These are phyloP conservation scores for Talaromyces sp. DNA, from an alignment of 2,329 filamentous ascomycete species.

Conservation along the genomic window DNA sequence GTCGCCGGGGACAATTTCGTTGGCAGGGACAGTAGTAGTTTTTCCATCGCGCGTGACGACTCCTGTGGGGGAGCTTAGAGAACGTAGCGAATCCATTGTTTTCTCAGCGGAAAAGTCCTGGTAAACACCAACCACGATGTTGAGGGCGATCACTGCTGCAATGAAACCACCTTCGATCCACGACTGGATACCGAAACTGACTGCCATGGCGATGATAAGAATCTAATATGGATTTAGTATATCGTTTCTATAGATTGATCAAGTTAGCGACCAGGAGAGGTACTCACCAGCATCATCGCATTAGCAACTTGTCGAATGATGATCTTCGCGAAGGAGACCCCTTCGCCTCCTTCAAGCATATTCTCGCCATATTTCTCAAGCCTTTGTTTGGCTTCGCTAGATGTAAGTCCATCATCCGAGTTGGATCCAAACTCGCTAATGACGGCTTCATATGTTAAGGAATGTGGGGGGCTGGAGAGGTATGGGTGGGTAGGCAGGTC, in stretches of 20 bases:
- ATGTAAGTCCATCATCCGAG: slow-evolving; percentile 60
- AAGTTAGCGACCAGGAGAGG: background rate
- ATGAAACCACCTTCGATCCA: slow-evolving; percentile 65
- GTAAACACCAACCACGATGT: slow-evolving; percentile 62
- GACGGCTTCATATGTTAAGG: slow-evolving; percentile 57
- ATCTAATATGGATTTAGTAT: slow-evolving; percentile 52
- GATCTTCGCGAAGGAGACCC: slow-evolving; percentile 71
- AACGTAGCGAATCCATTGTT: slow-evolving; percentile 62
- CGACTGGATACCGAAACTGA: slow-evolving; percentile 59
- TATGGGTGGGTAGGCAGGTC: slow-evolving; percentile 33
- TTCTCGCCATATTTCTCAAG: slow-evolving; percentile 63
- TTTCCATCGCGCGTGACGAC: slow-evolving; percentile 62
- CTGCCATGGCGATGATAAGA: slow-evolving; percentile 74
- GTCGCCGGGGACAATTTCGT: slow-evolving; percentile 66
- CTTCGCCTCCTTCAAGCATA: slow-evolving; percentile 65
- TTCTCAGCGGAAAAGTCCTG: slow-evolving; percentile 65
- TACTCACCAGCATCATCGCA: slow-evolving; percentile 67
- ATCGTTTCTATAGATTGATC: background rate
- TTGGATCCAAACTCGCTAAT: slow-evolving; percentile 60
- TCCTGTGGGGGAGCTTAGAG: slow-evolving; percentile 60
- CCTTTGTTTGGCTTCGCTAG: slow-evolving; percentile 57
- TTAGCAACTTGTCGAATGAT: slow-evolving; percentile 68
- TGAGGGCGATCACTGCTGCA: slow-evolving; percentile 60
- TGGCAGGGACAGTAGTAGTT: slow-evolving; percentile 56
- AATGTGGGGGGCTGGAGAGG: slow-evolving; percentile 65